A percentile compares a stretch with the other conserved stretches of the same genome.
These are phyloP conservation scores for Trypanosoma congolense DNA, from an alignment of 208 protist species.

Conservation along the genomic window DNA sequence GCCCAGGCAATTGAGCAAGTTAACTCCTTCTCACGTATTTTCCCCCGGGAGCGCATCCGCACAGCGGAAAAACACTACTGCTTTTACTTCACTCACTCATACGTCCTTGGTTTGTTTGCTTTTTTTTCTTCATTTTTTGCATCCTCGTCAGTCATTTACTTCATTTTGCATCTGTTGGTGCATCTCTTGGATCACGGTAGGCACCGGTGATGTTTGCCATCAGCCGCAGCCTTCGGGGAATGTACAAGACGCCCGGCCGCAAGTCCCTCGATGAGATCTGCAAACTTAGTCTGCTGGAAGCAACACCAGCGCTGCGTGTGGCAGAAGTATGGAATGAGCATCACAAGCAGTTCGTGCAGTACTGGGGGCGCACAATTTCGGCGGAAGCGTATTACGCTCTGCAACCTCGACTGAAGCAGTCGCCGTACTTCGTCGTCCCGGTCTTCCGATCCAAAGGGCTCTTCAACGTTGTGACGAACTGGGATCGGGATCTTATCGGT, in stretches of 20 bases:
- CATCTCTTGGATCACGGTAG: no score
- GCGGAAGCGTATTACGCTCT: conserved; percentile 78
- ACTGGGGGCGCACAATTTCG: conserved; percentile 84
- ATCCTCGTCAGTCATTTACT: no score
- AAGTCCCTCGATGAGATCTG: conserved; percentile 86
- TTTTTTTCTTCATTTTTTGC: no score
- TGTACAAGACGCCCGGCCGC: conserved; percentile 74
- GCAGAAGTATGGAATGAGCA: conserved; percentile 84
- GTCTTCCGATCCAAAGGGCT: conserved; percentile 88
- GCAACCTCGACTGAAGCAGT: conserved; percentile 68
- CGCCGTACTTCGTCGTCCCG: conserved; percentile 89
- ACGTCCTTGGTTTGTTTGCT: no score
- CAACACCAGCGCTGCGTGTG: conserved; percentile 63
- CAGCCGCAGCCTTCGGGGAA: conserved; percentile 20
- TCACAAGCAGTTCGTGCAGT: conserved; percentile 86
- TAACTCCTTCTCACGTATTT: no score
- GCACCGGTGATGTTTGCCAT: conserved; percentile 35
- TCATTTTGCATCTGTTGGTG: no score
- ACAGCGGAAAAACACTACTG: no score
- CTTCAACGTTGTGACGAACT: conserved; percentile 91
- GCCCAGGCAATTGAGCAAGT: no score
- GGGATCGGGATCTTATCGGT: conserved; percentile 79
- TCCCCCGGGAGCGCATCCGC: no score
- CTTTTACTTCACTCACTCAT: no score
- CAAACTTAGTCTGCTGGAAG: conserved; percentile 78